Base-by-base conservation (phyloP, 2,329 filamentous ascomycete genomes). In the Colletotrichum kahawae region DNA sequence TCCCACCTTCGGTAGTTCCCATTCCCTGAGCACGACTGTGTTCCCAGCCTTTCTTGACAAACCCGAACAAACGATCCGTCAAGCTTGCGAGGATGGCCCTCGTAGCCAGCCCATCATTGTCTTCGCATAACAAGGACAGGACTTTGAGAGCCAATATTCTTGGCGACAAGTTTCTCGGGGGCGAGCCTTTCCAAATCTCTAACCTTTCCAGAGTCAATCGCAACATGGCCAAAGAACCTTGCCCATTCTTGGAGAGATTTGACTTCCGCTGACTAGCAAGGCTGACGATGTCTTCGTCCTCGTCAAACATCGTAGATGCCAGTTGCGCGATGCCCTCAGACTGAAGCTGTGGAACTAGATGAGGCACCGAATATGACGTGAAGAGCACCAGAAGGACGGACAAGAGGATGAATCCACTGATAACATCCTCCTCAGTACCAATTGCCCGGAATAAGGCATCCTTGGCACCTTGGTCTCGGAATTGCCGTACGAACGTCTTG, bases 401-500 rank as follows among this genome's bases (percentile, higher is more conserved):
- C n/a, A 90, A 84, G 16, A 95, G 87, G 2, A 92, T 85, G 79
- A 93, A 94, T 8, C 92, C 92, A 67, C 89, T 88, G 43, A 93
- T 85, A 27, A 88, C 77, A 80, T 95, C 93, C 2, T 87, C 83
- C 79, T 93, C 91, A 64, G 87, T 86, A 1, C 87, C 88, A 12
- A 94, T 86, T 56, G 90, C 89, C 59, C 90, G 87, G 67, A 95
- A 90, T 18, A 98, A 87, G 34, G 90, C 90, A 69, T 92, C 89
- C 76, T 95, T 94, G 71, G 94, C 91, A 8, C 92, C 91, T 78
- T 95, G 93, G 76, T 95, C 93, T 24, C 94, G 89, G 79, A 98
- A 95, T 76, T 94, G 92, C 21, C 88, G 87, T 33, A 91, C 86
- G 78, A 94, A 95, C 1, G 87, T 87, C 79, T 92, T 92, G 65